A percentile compares a stretch with the other conserved stretches of the same genome.
phyloP scores from a whole-genome alignment of 495 filamentous ascomycete species.

The Parmelia sp. region DNA sequence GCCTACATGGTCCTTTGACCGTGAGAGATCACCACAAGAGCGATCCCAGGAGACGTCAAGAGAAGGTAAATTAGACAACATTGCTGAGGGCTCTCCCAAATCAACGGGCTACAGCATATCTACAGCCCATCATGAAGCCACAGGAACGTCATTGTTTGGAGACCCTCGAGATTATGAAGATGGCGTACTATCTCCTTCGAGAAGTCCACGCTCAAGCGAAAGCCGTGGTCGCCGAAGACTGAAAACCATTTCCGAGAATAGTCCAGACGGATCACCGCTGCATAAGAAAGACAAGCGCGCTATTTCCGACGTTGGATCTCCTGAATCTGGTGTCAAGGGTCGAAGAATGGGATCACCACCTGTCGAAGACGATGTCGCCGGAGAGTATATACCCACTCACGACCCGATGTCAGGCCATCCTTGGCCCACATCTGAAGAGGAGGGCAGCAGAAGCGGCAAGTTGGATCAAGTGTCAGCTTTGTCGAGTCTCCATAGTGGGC shows the following conservation, averaged over 20 bases:
- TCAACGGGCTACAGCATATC: not conserved
- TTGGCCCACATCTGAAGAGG: constrained; percentile 49
- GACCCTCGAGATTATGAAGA: constrained; percentile 23
- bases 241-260: constrained; percentile 38
- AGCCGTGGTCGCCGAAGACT: constrained; percentile 26
- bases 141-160: constrained; percentile 28
- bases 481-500: constrained; percentile 30
- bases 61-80: not conserved
- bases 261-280: constrained; percentile 32
- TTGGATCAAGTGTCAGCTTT: constrained; percentile 18
- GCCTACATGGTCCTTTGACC: constrained; percentile 17
- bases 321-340: constrained; percentile 32
- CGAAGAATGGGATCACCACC: constrained; percentile 15
- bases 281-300: constrained; percentile 32
- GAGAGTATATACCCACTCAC: constrained; percentile 42
- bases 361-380: not conserved
- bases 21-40: constrained; percentile 9
- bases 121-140: not conserved
- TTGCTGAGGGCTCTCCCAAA: not conserved
- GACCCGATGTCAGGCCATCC: constrained; percentile 43
- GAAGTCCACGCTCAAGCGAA: constrained; percentile 20
- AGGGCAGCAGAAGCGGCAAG: constrained; percentile 29
- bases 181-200: constrained; percentile 18
- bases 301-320: constrained; percentile 31
- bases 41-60: constrained; percentile 10